A percentile compares a stretch with the other conserved stretches of the same genome.
phyloP scores from a whole-genome alignment of 1,284 basidiomycete genomes.

The Ceratobasidium sp. region DNA sequence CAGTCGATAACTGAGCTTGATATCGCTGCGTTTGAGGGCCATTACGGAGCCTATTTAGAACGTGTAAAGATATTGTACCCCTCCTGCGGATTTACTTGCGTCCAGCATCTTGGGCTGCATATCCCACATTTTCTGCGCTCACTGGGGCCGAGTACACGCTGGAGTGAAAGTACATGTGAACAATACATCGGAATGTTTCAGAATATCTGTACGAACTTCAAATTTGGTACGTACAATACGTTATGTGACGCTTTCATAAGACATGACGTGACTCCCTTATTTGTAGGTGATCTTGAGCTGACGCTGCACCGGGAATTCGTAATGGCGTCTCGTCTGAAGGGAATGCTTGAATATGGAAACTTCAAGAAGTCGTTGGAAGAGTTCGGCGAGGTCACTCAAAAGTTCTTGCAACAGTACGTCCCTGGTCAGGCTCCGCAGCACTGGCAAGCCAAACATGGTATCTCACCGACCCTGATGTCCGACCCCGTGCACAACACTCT shows the following conservation, averaged over 20 bases:
- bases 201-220: conserved; percentile 22
- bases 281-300: conserved; percentile 18
- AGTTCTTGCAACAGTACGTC: not conserved
- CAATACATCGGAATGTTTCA: no score
- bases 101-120: conserved; percentile 41
- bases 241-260: not conserved
- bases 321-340: not conserved
- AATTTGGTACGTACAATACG: conserved; percentile 20
- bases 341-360: not conserved
- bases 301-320: conserved; percentile 30
- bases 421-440: not conserved
- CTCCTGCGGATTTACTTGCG: not conserved
- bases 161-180: conserved; percentile 36
- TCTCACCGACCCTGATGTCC: not conserved
- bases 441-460: not conserved
- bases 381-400: not conserved
- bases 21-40: not conserved
- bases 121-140: conserved; percentile 15
- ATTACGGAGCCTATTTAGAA: conserved; percentile 9
- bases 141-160: conserved; percentile 40
- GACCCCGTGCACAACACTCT: not conserved
- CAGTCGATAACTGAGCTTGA: conserved; percentile 4
- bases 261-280: not conserved
- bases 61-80: conserved; percentile 30
- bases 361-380: not conserved